Evolutionary conservation across 1,284 basidiomycete genomes (phyloP).

Genomic region (Marasmius tenuissimus): DNA sequence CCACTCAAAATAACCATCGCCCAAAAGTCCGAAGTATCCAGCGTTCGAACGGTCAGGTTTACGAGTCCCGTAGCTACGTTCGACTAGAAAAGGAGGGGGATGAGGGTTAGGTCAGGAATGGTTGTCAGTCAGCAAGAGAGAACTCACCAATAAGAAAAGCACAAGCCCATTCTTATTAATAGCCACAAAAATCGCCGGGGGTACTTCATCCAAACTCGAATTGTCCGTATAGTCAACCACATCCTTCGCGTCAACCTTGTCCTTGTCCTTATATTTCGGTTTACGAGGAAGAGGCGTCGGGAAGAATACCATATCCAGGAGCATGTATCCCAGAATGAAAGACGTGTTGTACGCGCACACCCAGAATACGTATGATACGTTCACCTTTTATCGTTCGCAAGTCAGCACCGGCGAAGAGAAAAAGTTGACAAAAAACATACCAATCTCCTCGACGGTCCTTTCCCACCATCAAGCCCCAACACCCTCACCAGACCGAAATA

Average conservation of each 20-base stretch:
- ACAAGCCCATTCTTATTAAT: conserved; percentile 82
- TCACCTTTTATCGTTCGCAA: no score
- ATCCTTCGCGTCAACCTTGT: background rate
- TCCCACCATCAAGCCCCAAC: conserved; percentile 34
- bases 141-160: conserved; percentile 80
- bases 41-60: conserved; percentile 81
- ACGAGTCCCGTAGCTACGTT: conserved; percentile 87
- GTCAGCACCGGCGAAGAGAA: no score
- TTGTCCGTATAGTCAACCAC: background rate
- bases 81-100: conserved; percentile 50
- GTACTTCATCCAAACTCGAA: background rate
- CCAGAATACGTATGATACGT: conserved; percentile 90
- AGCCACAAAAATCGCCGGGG: conserved; percentile 73
- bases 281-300: conserved; percentile 42
- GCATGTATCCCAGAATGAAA: conserved; percentile 81
- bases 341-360: conserved; percentile 86
- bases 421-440: no score
- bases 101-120: background rate
- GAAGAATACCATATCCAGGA: conserved; percentile 74
- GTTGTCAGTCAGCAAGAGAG: background rate
- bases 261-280: conserved; percentile 34
- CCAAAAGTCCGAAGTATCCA: conserved; percentile 64
- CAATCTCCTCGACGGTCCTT: conserved; percentile 74
- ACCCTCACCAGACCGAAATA: conserved; percentile 45
- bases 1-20: conserved; percentile 65